These are phyloP conservation scores for Pterulicium gracile DNA, from an alignment of 1,284 basidiomycete species.

Conservation along the genomic window DNA sequence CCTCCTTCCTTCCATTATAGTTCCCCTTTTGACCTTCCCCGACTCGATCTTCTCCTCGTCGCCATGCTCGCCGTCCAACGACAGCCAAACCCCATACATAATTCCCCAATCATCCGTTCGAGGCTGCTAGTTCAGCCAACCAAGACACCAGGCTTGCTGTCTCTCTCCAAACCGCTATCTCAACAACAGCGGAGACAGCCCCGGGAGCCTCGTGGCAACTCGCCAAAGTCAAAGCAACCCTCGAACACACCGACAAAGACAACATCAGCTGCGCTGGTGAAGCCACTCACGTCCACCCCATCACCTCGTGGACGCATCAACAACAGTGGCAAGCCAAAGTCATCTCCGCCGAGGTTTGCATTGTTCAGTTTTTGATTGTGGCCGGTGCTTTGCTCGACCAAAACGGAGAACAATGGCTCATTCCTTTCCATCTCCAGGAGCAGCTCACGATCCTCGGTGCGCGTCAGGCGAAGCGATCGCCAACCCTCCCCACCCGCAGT, in stretches of 20 bases:
- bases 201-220: conserved; percentile 23
- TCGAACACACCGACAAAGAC: conserved; percentile 12
- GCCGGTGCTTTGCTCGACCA: too few relatives aligned
- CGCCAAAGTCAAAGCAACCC: conserved; percentile 23
- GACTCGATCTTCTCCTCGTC: background rate
- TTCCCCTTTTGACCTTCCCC: background rate
- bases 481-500: conserved; percentile 41
- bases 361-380: conserved; percentile 3
- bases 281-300: conserved; percentile 12
- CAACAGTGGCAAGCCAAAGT: conserved; percentile 11
- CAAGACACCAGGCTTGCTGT: conserved; percentile 57
- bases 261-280: background rate
- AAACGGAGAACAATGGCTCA: too few relatives aligned
- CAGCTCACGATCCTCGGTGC: conserved; percentile 7
- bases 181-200: conserved; percentile 23
- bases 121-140: conserved; percentile 50
- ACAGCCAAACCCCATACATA: background rate
- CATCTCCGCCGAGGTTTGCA: conserved; percentile 8
- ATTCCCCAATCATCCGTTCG: background rate
- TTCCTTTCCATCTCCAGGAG: conserved; percentile 37
- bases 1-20: background rate
- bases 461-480: background rate
- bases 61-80: background rate
- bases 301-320: conserved; percentile 15
- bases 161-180: conserved; percentile 48